These are phyloP conservation scores for Sporothrix schenckii DNA, from an alignment of 2,329 filamentous ascomycete genomes.

Conservation along the genomic window DNA sequence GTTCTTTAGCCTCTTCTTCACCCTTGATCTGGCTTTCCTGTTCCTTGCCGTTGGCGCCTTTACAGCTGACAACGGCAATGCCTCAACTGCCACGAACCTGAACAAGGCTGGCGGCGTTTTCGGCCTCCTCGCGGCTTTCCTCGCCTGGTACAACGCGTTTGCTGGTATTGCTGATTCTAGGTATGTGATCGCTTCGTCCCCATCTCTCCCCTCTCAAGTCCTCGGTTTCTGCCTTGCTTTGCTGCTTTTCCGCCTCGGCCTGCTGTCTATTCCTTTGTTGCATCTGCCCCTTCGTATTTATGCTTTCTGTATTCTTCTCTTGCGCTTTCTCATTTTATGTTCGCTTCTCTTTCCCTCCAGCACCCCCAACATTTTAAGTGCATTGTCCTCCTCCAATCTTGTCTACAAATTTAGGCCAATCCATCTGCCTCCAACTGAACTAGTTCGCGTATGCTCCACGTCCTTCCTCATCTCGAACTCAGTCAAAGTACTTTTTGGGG, in stretches of 20 bases:
- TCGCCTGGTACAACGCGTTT: slow-evolving; percentile 86
- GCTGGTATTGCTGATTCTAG: slow-evolving; percentile 76
- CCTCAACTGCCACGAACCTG: slow-evolving; percentile 51
- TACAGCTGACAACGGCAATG: slow-evolving; percentile 56
- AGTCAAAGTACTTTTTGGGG: background rate
- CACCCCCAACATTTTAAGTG: background rate
- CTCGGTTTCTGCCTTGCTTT: background rate
- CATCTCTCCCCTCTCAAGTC: too few species aligned
- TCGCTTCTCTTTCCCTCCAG: background rate
- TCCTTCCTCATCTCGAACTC: background rate
- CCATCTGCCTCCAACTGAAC: slow-evolving; percentile 7
- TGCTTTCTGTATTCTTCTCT: slow-evolving; percentile 25
- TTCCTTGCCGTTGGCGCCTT: slow-evolving; percentile 68
- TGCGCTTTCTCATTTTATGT: background rate
- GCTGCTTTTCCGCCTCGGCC: background rate
- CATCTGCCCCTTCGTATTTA: background rate
- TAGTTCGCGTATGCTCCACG: background rate
- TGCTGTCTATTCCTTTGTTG: background rate
- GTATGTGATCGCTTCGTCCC: slow-evolving; percentile 46
- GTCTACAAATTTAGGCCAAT: slow-evolving; percentile 13
- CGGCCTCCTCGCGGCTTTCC: slow-evolving; percentile 77
- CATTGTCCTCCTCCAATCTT: slow-evolving; percentile 7
- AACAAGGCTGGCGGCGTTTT: slow-evolving; percentile 76
- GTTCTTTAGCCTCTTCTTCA: slow-evolving; percentile 77
- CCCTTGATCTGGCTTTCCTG: slow-evolving; percentile 74